Conservation (phyloP, 768 basidiomycete species). For the Mycena capillaripes region DNA sequence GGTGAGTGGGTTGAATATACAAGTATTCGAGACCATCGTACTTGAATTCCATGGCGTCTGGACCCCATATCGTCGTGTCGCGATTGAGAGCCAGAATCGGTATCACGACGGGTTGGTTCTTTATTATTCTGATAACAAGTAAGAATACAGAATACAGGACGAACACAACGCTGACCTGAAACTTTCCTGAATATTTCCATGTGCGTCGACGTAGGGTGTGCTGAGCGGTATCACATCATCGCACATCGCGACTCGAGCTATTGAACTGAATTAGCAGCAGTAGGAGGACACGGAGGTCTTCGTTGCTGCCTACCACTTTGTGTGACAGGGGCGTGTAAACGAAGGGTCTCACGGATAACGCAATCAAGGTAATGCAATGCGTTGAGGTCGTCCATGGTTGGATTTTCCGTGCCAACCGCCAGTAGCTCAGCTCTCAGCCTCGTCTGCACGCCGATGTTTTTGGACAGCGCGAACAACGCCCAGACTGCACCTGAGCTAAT, state of each 20-base stretch:
- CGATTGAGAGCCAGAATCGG: slow-evolving; percentile 49
- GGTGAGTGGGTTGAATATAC: too few relatives aligned
- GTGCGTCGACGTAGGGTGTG: slow-evolving; percentile 46
- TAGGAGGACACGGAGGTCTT: neutral
- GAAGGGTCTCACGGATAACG: slow-evolving; percentile 16
- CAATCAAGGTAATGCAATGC: slow-evolving; percentile 76
- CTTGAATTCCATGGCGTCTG: slow-evolving; percentile 46
- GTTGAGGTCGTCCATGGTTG: slow-evolving; percentile 78
- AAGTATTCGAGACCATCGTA: too few relatives aligned
- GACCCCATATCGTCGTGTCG: slow-evolving; percentile 57
- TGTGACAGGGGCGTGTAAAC: neutral
- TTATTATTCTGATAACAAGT: slow-evolving; percentile 1
- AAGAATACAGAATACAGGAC: neutral
- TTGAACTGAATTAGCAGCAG: neutral
- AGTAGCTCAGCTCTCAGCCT: slow-evolving; percentile 73
- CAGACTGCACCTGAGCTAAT: slow-evolving; percentile 65
- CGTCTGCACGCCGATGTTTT: slow-evolving; percentile 61
- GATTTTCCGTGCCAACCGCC: slow-evolving; percentile 63
- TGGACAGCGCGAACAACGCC: slow-evolving; percentile 69
- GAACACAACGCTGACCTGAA: slow-evolving; percentile 35
- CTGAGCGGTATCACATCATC: slow-evolving; percentile 52
- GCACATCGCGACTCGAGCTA: slow-evolving; percentile 43
- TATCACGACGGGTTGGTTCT: slow-evolving; percentile 8
- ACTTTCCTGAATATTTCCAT: slow-evolving; percentile 41
- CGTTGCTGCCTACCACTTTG: slow-evolving; percentile 1